A percentile compares a stretch with the other conserved stretches of the same genome.
phyloP scores from a whole-genome alignment of 2,329 filamentous ascomycete genomes.

The Sporothrix inflata region DNA sequence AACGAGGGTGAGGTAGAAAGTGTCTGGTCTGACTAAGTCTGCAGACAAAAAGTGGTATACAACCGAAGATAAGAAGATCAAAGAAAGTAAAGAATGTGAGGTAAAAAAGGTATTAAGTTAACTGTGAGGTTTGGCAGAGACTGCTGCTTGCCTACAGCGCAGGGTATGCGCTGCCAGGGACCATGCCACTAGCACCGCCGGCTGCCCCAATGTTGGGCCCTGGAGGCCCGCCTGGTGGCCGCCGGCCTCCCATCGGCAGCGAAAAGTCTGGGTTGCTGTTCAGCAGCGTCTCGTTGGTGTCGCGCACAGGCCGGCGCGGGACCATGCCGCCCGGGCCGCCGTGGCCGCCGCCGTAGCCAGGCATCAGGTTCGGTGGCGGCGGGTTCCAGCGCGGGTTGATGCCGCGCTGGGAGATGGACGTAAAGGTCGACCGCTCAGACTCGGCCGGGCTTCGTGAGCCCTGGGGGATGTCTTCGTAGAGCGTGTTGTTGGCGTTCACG shows the following conservation, averaged over 20 bases:
- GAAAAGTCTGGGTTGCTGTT: slow-evolving; percentile 86
- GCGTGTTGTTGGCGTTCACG: slow-evolving; percentile 32
- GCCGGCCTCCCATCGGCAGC: slow-evolving; percentile 53
- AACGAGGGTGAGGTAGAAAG: background rate
- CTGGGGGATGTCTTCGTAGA: slow-evolving; percentile 43
- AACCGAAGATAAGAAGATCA: slow-evolving; percentile 14
- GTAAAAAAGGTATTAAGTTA: slow-evolving; percentile 15
- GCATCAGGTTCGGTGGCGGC: slow-evolving; percentile 48
- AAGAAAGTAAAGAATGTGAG: slow-evolving; percentile 9
- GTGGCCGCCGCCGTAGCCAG: slow-evolving; percentile 43
- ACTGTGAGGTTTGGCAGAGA: too few relatives aligned
- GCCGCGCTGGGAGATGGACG: slow-evolving; percentile 84
- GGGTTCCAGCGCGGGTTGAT: slow-evolving; percentile 87
- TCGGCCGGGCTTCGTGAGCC: slow-evolving; percentile 71
- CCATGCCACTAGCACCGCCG: slow-evolving; percentile 48
- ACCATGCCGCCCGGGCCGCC: slow-evolving; percentile 55
- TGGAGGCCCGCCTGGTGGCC: slow-evolving; percentile 28
- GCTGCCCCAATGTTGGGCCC: slow-evolving; percentile 35
- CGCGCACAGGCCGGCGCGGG: slow-evolving; percentile 51
- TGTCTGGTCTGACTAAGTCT: background rate
- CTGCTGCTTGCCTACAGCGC: slow-evolving; percentile 27
- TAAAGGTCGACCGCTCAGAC: slow-evolving; percentile 84
- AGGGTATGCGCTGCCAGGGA: slow-evolving; percentile 59
- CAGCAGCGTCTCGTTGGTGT: slow-evolving; percentile 73
- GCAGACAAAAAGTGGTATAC: background rate